phyloP scores from a whole-genome alignment of 768 basidiomycete species.

The Boletus vinaceobasis region DNA sequence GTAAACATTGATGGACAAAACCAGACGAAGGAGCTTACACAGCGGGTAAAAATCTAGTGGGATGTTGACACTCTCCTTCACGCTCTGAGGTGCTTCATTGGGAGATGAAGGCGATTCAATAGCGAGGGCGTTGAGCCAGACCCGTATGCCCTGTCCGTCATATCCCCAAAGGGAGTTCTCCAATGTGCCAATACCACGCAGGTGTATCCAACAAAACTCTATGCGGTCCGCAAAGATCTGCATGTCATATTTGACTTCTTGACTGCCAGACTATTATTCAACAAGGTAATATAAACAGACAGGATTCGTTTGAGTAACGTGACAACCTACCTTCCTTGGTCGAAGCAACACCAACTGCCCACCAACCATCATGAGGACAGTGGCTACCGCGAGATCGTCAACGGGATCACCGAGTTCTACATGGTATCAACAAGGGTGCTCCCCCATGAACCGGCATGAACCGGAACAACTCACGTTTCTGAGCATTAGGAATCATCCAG shows the following conservation, averaged over 20 bases:
- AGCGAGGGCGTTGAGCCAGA: conserved; percentile 94
- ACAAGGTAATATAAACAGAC: not conserved
- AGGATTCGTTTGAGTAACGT: not conserved
- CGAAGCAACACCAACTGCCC: conserved; percentile 86
- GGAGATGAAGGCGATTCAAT: conserved; percentile 61
- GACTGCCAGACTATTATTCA: conserved; percentile 61
- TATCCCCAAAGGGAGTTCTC: conserved; percentile 99
- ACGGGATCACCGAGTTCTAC: conserved; percentile 91
- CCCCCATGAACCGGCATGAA: not conserved
- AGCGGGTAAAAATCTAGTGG: conserved; percentile 93
- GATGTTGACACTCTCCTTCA: conserved; percentile 93
- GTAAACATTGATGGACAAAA: not conserved
- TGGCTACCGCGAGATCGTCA: conserved; percentile 89
- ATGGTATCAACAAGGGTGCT: conserved; percentile 9
- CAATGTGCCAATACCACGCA: conserved; percentile 86
- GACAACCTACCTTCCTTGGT: conserved; percentile 70
- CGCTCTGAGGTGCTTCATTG: conserved; percentile 42
- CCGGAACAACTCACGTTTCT: conserved; percentile 68
- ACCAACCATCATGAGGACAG: conserved; percentile 93
- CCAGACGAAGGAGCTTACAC: conserved; percentile 49
- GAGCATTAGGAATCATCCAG: conserved; percentile 93
- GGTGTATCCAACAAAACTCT: conserved; percentile 98
- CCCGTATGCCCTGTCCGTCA: conserved; percentile 82
- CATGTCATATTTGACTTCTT: conserved; percentile 96
- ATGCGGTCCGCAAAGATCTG: conserved; percentile 96